These are phyloP conservation scores for Fragaria nilgerrensis DNA, from an alignment of 306 rosid species.

Conservation along the genomic window DNA sequence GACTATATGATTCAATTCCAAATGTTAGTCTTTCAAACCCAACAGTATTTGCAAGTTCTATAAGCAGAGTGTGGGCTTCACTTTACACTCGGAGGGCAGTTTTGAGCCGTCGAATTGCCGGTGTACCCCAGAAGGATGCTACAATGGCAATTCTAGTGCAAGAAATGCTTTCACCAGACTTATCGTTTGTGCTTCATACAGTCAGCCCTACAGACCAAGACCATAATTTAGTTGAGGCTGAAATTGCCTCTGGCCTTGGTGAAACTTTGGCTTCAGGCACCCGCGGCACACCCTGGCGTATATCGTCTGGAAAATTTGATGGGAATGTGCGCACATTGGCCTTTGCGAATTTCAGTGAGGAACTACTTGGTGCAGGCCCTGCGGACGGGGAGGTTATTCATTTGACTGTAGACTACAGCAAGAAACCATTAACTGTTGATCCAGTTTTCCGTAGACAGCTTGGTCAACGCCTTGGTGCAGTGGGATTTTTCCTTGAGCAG, in stretches of 20 bases:
- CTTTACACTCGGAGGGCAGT: conserved; percentile 87
- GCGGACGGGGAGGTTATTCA: conserved; percentile 86
- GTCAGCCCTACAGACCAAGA: conserved; percentile 70
- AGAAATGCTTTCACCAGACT: conserved; percentile 93
- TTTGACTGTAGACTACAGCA: conserved; percentile 87
- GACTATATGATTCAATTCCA: conserved; percentile 93
- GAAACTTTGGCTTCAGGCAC: conserved; percentile 98
- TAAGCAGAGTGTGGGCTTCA: conserved; percentile 87
- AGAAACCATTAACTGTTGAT: conserved; percentile 70
- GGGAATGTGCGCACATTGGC: conserved; percentile 69
- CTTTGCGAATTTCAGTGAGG: conserved; percentile 94
- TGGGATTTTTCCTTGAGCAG: conserved; percentile 81
- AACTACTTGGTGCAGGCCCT: conserved; percentile 65
- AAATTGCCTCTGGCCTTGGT: conserved; percentile 92
- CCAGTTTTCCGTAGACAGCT: conserved; percentile 68
- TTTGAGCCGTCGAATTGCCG: conserved; percentile 76
- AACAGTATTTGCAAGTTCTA: conserved; percentile 56
- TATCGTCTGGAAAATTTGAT: conserved; percentile 78
- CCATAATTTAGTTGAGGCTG: conserved; percentile 75
- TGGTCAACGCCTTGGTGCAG: conserved; percentile 86
- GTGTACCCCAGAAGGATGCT: conserved; percentile 83
- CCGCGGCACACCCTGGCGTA: conserved; percentile 91
- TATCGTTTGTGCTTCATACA: conserved; percentile 90
- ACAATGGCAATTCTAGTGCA: conserved; percentile 90
- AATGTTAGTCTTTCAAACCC: conserved; percentile 84